Conservation (phyloP, 208 protist genomes). For the Leishmania major region DNA sequence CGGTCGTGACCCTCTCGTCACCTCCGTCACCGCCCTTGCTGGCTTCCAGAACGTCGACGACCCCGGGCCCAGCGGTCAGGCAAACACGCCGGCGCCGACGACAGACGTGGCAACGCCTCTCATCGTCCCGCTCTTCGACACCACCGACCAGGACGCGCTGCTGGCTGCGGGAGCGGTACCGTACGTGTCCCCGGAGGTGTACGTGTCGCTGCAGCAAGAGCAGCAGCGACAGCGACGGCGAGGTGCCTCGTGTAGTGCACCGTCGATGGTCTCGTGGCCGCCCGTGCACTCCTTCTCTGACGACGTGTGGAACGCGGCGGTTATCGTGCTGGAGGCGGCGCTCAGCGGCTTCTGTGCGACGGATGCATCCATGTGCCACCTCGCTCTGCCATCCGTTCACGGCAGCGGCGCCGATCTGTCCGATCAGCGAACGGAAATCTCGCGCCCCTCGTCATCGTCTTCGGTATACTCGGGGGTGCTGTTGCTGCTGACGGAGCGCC, state of each 20-base stretch:
- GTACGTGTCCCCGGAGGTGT: slow-evolving; percentile 76
- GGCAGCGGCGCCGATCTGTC: neutral
- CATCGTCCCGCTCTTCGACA: slow-evolving; percentile 61
- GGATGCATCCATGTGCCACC: slow-evolving; percentile 29
- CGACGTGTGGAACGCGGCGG: slow-evolving; percentile 80
- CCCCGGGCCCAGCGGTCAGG: neutral
- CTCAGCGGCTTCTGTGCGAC: slow-evolving; percentile 48
- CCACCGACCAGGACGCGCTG: slow-evolving; percentile 32
- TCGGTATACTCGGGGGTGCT: slow-evolving; percentile 61
- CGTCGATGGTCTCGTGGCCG: neutral
- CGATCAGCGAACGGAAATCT: neutral
- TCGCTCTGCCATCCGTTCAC: slow-evolving; percentile 8
- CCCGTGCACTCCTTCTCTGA: slow-evolving; percentile 64
- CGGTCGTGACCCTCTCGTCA: slow-evolving; percentile 13
- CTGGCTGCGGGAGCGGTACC: slow-evolving; percentile 40
- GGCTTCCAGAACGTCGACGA: slow-evolving; percentile 28
- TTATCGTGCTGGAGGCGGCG: slow-evolving; percentile 67
- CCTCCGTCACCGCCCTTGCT: slow-evolving; percentile 19
- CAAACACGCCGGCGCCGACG: neutral
- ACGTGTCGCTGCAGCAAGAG: slow-evolving; percentile 20
- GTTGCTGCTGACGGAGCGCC: slow-evolving; percentile 22
- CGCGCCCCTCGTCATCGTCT: slow-evolving; percentile 5
- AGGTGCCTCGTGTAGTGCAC: neutral
- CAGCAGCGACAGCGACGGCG: slow-evolving; percentile 6
- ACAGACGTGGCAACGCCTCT: neutral